phyloP scores from a whole-genome alignment of 2,329 filamentous ascomycete genomes.

The Saccharata proteae region DNA sequence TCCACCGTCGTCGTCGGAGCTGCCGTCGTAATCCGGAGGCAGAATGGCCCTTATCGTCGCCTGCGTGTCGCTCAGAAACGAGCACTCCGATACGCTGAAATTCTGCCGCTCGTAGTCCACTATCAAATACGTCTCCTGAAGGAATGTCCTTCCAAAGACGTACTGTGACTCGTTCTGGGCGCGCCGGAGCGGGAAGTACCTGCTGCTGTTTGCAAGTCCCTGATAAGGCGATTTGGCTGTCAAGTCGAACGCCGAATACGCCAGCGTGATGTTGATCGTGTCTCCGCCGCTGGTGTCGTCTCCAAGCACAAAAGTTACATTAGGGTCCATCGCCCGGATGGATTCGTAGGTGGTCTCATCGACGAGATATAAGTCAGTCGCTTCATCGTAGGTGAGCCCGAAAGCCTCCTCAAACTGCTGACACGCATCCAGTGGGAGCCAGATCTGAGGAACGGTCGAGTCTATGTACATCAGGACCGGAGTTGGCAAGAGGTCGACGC shows the following conservation, averaged over 20 bases:
- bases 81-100: conserved; percentile 33
- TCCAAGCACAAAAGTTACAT: conserved; percentile 32
- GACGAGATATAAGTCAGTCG: conserved; percentile 24
- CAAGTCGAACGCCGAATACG: conserved; percentile 39
- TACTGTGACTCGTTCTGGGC: conserved; percentile 41
- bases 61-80: conserved; percentile 18
- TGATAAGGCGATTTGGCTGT: conserved; percentile 36
- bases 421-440: conserved; percentile 25
- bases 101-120: conserved; percentile 37
- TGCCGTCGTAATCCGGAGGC: conserved; percentile 12
- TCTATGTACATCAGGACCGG: conserved; percentile 23
- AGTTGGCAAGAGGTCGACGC: conserved; percentile 15
- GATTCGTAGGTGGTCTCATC: conserved; percentile 22
- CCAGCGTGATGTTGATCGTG: conserved; percentile 33
- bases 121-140: conserved; percentile 52
- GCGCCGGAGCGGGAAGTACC: conserved; percentile 55
- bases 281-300: conserved; percentile 20
- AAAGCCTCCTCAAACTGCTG: conserved; percentile 24
- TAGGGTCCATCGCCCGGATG: conserved; percentile 22
- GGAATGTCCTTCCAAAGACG: conserved; percentile 54
- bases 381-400: conserved; percentile 24
- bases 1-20: not conserved
- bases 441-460: conserved; percentile 26
- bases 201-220: conserved; percentile 47
- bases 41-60: conserved; percentile 21